Base-by-base conservation (phyloP, 2,329 filamentous ascomycete species). In the Claviceps spartinae region DNA sequence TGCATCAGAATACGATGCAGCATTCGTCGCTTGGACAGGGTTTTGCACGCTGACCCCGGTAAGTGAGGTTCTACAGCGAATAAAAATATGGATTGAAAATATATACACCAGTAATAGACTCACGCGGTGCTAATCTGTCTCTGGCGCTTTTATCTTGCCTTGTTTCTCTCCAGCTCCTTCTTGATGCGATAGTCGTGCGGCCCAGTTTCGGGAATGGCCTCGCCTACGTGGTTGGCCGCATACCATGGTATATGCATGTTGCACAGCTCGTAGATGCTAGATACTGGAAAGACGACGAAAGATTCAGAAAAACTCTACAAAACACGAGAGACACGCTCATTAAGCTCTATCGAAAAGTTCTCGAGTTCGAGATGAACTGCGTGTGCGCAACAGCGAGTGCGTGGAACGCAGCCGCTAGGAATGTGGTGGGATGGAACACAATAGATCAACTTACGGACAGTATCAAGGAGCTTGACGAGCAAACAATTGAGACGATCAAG, bases 291-390 rank as follows among this genome's bases (percentile, higher is more conserved):
- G 30, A 45, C 18, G 60, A 57, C 14, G 51, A 57, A n/a, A 37
- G 48, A n/a, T 64, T 61, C 46, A 56, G 58, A 14, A 45, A 53
- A 7, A 54, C 59, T 6, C 56, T 59, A n/a, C 52, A 56, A 2
- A 50, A 57, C 2, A 44, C 57, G 5, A 59, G 56, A 3, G 62
- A 62, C 9, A 53, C 52, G 8, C 52, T 69, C 9, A 22, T 62
- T 1, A 55, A 55, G 4, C 54, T 68, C 5, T 67, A 65, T 55
- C 61, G 64, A 20, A 59, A 56, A 14, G 59, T 68, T 4, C 60
- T 69, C 26, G 67, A 69, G 52, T 64, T 67, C 50, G 66, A 69
- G 57, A 69, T 69, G 67, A 69, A 68, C 50, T 65, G 63, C 56
- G 63, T 69, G 9, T 69, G 66, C 53, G 67, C 67, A 5, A 59